Percentiles rank a stretch among this genome's conserved stretches.
phyloP scores from a whole-genome alignment of 257 asterid species.

The Hygrophila difformis region DNA sequence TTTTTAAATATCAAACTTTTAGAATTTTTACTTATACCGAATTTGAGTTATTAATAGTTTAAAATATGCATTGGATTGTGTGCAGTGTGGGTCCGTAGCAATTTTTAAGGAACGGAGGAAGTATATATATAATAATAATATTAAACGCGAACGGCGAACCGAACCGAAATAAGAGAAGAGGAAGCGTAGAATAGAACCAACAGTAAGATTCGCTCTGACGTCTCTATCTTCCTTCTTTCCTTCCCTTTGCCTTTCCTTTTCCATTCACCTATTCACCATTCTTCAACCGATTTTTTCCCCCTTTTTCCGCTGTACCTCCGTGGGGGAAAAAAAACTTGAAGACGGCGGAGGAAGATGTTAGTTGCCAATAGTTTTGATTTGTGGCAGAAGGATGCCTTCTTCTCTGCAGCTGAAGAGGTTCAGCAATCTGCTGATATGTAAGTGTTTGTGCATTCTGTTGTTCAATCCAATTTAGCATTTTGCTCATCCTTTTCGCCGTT shows the following conservation, averaged over 20 bases:
- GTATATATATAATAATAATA: too few species aligned
- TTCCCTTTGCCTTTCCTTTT: conserved; percentile 33
- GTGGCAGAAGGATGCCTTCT: conserved; percentile 86
- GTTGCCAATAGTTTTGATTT: conserved; percentile 77
- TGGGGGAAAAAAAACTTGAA: conserved; percentile 18
- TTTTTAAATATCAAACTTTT: too few species aligned
- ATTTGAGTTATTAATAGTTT: too few species aligned
- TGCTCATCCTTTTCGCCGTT: not conserved
- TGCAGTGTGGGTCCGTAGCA: too few species aligned
- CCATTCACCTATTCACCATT: conserved; percentile 44
- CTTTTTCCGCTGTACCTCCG: conserved; percentile 15
- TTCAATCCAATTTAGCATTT: not conserved
- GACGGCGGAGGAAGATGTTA: conserved; percentile 40
- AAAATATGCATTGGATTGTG: too few species aligned
- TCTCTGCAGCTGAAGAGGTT: conserved; percentile 91
- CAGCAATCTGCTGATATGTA: conserved; percentile 82
- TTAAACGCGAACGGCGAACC: too few species aligned
- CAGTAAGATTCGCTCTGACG: conserved; percentile 25
- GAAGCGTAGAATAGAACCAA: too few species aligned
- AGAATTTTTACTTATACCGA: too few species aligned
- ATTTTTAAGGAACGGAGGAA: too few species aligned
- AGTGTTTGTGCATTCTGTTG: conserved; percentile 16
- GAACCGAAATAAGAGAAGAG: not conserved
- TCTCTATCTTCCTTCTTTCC: conserved; percentile 24
- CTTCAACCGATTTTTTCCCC: conserved; percentile 19